Conservation (phyloP, 768 basidiomycete genomes). For the Lactifluus rugatus region DNA sequence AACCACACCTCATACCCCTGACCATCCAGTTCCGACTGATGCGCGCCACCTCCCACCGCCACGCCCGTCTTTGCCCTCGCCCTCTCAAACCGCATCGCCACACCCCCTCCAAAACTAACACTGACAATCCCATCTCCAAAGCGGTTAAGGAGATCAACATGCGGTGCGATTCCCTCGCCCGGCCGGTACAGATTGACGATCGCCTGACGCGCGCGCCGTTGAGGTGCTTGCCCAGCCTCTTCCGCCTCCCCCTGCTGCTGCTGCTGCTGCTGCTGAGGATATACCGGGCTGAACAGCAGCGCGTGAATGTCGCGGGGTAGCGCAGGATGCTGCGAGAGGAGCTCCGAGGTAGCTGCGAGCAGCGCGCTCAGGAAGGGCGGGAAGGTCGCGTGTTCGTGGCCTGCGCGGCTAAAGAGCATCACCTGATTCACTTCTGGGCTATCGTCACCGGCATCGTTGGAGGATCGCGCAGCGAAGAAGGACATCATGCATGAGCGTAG, state of each 20-base stretch:
- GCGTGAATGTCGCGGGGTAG: constrained; percentile 40
- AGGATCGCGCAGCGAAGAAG: constrained; percentile 38
- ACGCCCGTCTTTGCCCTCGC: constrained; percentile 1
- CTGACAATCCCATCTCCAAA: constrained; percentile 89
- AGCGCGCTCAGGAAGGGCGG: constrained; percentile 48
- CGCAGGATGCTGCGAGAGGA: constrained; percentile 37
- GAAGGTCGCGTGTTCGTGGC: constrained; percentile 33
- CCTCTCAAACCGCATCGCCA: constrained; percentile 62
- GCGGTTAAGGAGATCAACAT: constrained; percentile 75
- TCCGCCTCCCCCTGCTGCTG: no score
- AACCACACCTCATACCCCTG: constrained; percentile 50
- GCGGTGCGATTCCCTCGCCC: constrained; percentile 82
- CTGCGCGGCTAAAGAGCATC: constrained; percentile 70
- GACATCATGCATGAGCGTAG: constrained; percentile 42
- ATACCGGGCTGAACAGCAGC: constrained; percentile 41
- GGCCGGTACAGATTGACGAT: constrained; percentile 87
- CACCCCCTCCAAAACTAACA: constrained; percentile 71
- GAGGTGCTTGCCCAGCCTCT: constrained; percentile 21
- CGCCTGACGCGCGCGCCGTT: constrained; percentile 54
- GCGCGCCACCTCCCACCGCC: background rate
- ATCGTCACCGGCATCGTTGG: background rate
- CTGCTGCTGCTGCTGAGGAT: constrained; percentile 14
- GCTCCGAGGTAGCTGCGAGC: constrained; percentile 37
- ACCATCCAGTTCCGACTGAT: background rate
- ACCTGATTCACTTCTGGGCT: constrained; percentile 55